Evolutionary conservation across 179 eudicot species (phyloP), one percentile per base, ranked within the genome.

Genomic region (Vitellaria paradoxa): DNA sequence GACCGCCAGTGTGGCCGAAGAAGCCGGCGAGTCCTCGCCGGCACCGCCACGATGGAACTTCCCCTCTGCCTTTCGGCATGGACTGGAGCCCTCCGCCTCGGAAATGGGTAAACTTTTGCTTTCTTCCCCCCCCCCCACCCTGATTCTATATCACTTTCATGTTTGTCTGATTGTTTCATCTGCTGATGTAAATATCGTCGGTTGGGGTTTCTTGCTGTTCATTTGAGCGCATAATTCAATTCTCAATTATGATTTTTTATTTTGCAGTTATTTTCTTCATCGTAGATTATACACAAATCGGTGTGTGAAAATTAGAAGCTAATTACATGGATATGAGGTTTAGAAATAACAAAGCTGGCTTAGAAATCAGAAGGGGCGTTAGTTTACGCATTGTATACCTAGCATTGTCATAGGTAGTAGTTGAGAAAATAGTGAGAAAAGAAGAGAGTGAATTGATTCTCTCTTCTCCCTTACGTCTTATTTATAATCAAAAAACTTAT

Each of bases 41-140:
- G 82, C 92, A 89, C 57, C 90, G 97, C 9, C 97, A 94, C 78
- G 98, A 94, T 77, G 98, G 97, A 49, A 90, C 97, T 77, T 94
- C 98, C 57, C 97, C 98, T n/a, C 86, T 94, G 46, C 98, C 98
- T 72, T 79, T 94, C 60, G 97, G 98, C 68, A 94, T 94, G 97
- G 98, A 94, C 83, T 94, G 98, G 98, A 89, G 97, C 85, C 92
- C 91, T 74, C 93, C 97, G 20, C 98, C 98, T 70, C 90, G 84
- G 30, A 87, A 78, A 82, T 90, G 97, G 98, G 97, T 94, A 91
- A 20, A 69, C 49, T 7, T 24, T 42, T 21, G n/a, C 0, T 21
- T 37, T 64, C 21, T 46, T 13, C n/a, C n/a, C n/a, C n/a, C n/a
- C n/a, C n/a, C n/a, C n/a, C n/a, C n/a, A n/a, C n/a, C n/a, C 9